A percentile compares a stretch with the other conserved stretches of the same genome.
phyloP scores from a whole-genome alignment of 2,329 filamentous ascomycete genomes.

The Tolypocladium endophyticum region DNA sequence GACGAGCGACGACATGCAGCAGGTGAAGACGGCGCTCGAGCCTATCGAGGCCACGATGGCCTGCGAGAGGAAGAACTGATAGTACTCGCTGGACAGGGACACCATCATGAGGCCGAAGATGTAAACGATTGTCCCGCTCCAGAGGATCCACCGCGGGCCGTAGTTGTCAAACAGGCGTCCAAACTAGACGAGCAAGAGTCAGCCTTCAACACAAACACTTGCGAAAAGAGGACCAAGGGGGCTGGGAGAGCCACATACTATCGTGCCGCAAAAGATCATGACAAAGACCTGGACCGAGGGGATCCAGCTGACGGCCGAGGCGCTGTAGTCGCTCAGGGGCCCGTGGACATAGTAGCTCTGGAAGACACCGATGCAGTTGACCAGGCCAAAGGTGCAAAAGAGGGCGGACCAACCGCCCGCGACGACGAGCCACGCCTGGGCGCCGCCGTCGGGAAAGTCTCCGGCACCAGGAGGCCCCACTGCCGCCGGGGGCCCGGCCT shows the following conservation, averaged over 20 bases:
- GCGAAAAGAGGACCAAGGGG: neutral
- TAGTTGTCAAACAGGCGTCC: constrained; percentile 56
- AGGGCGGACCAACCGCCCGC: constrained; percentile 31
- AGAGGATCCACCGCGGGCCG: constrained; percentile 48
- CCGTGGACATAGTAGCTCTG: constrained; percentile 45
- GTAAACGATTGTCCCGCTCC: constrained; percentile 42
- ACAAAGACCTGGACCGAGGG: constrained; percentile 40
- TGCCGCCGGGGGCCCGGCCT: neutral
- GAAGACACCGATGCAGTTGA: constrained; percentile 43
- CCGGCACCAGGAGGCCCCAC: constrained; percentile 14
- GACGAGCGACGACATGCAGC: constrained; percentile 28
- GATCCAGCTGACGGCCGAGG: constrained; percentile 50
- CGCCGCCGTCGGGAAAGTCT: constrained; percentile 51
- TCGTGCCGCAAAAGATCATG: constrained; percentile 37
- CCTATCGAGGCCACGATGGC: constrained; percentile 29
- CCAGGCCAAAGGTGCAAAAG: constrained; percentile 33
- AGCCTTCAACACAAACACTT: neutral
- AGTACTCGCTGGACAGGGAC: constrained; percentile 35
- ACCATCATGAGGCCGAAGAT: constrained; percentile 58
- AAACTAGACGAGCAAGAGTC: constrained; percentile 16
- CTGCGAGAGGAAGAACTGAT: constrained; percentile 33
- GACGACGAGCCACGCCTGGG: constrained; percentile 47
- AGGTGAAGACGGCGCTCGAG: constrained; percentile 31
- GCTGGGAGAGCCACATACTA: constrained; percentile 24
- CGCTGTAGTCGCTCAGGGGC: constrained; percentile 34